Conservation (phyloP, 2,329 filamentous ascomycete genomes). For the Phialemoniopsis sp. region DNA sequence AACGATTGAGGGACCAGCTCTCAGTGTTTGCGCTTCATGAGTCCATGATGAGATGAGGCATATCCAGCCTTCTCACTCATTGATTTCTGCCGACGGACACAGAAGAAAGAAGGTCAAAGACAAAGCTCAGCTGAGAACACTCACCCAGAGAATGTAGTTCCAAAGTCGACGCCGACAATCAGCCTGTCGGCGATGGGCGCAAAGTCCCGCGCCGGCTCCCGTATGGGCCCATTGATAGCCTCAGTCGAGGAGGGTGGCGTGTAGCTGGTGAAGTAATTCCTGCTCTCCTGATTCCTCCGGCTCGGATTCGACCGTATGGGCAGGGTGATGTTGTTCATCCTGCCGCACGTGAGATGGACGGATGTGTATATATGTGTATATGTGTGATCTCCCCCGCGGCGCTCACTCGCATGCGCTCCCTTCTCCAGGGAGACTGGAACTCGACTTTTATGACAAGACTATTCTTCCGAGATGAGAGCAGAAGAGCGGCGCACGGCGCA, state of each 20-base stretch:
- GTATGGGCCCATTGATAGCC: constrained; percentile 57
- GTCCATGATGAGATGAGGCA: too few relatives aligned
- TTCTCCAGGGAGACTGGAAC: too few relatives aligned
- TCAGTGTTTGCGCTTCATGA: too few relatives aligned
- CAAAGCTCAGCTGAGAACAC: constrained; percentile 20
- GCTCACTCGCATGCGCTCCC: too few relatives aligned
- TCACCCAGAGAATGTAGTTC: constrained; percentile 78
- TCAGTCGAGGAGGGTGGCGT: constrained; percentile 51
- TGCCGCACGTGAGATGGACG: too few relatives aligned
- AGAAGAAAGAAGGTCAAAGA: background rate
- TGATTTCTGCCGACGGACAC: too few relatives aligned
- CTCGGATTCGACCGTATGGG: constrained; percentile 44
- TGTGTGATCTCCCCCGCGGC: too few relatives aligned
- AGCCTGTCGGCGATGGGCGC: constrained; percentile 55
- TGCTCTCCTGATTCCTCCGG: constrained; percentile 49
- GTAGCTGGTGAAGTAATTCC: constrained; percentile 52
- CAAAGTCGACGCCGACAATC: constrained; percentile 78
- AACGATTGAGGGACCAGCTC: background rate
- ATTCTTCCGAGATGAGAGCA: background rate
- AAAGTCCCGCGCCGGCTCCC: constrained; percentile 50
- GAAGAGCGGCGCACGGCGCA: too few relatives aligned
- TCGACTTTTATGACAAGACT: background rate
- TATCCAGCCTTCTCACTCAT: too few relatives aligned
- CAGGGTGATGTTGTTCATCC: constrained; percentile 32
- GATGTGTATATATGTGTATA: too few relatives aligned